Base-by-base conservation (phyloP, 2,329 filamentous ascomycete species). In the Penicillium sp. region DNA sequence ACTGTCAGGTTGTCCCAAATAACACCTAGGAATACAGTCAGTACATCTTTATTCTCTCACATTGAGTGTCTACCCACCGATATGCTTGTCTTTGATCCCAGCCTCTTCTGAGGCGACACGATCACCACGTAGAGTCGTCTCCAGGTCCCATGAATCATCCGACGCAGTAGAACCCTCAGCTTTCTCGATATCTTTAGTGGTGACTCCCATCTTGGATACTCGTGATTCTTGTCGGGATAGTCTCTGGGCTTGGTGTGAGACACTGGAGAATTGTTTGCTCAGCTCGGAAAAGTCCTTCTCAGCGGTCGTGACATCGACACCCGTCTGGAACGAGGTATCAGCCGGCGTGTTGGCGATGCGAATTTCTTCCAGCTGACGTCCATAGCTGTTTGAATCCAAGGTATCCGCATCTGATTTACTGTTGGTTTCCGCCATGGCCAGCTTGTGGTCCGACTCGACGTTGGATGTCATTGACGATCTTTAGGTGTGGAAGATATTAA, bases 1-100 rank as follows among this genome's bases (percentile, higher is more conserved):
- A 94, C 90, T 0, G 89, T 90, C 49, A 96, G 77, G 19, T 83
- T 81, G 53, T 94, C 85, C 90, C 90, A 96, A 61, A 89, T 83
- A 0, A 91, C 89, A 31, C 90, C 81, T 77, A 38, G 1, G 6
- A n/a, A 36, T 8, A 36, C 10, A 19, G 47, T 60, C 52, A 60
- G 56, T 17, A 49, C 33, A 17, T 15, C 5, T 15, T 23, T 15
- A 25, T 42, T 23, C 3, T 51, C 4, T 53, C n/a, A 13, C 7
- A 2, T 43, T 13, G 21, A n/a, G 19, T 4, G 17, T 38, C 3
- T 49, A 42, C 69, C 43, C 52, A 77, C 78, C 89, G 59, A 92
- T 89, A 66, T 89, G 86, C 78, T 96, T 96, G 6, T 86, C 82
- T 59, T 86, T 87, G 74, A 96, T 96, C 1, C 91, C 91, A 6